phyloP scores from a whole-genome alignment of 148 eudicot genomes.

The Pouteria glomerata region DNA sequence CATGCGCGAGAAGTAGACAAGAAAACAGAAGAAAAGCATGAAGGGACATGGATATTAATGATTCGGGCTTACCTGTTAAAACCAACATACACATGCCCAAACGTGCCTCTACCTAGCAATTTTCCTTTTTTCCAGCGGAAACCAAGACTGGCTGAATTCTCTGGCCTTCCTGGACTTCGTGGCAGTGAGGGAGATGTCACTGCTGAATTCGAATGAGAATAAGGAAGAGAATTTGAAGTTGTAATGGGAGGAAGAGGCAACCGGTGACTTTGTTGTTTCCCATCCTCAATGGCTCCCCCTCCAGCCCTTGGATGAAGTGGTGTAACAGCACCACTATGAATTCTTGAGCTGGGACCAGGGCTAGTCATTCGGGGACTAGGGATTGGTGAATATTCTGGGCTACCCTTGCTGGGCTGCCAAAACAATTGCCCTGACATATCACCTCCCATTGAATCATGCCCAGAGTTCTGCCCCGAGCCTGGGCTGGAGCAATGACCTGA shows the following conservation, averaged over 20 bases:
- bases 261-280: slow-evolving; percentile 58
- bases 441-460: slow-evolving; percentile 95
- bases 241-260: slow-evolving; percentile 89
- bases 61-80: slow-evolving; percentile 62
- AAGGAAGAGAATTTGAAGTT: slow-evolving; percentile 56
- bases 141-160: slow-evolving; percentile 67
- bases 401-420: slow-evolving; percentile 94
- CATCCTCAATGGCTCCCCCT: slow-evolving; percentile 57
- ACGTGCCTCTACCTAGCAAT: slow-evolving; percentile 90
- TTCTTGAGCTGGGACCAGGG: slow-evolving; percentile 94
- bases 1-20: neutral
- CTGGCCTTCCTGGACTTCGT: slow-evolving; percentile 83
- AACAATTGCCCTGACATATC: slow-evolving; percentile 75
- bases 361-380: slow-evolving; percentile 96
- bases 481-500: slow-evolving; percentile 99
- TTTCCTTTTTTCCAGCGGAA: slow-evolving; percentile 94
- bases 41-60: neutral
- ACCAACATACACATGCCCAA: slow-evolving; percentile 95
- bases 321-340: slow-evolving; percentile 96
- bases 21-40: neutral
- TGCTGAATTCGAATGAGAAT: slow-evolving; percentile 75
- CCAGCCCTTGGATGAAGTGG: slow-evolving; percentile 92
- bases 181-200: slow-evolving; percentile 81
- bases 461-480: slow-evolving; percentile 95
- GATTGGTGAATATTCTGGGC: slow-evolving; percentile 93